Evolutionary conservation across 371 early-diverging fungal genomes (phyloP).

Genomic region (Saksenaea vasiformis): DNA sequence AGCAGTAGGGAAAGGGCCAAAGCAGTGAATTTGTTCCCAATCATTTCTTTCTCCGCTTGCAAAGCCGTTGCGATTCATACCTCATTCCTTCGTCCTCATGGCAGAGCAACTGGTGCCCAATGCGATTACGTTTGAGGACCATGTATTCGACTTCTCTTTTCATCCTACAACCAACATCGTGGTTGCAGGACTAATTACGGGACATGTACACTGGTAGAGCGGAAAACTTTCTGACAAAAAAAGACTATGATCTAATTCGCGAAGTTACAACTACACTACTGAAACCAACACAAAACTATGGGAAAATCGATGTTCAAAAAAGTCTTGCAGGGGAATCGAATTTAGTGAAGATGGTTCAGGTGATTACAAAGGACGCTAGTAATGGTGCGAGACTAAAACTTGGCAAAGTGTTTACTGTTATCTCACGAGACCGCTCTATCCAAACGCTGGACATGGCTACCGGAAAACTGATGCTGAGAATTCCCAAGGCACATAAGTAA

Average conservation of each 20-base stretch:
- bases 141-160: constrained; percentile 70
- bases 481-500: constrained; percentile 75
- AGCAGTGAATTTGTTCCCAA: neutral
- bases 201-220: constrained; percentile 64
- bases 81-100: neutral
- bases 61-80: neutral
- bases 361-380: constrained; percentile 11
- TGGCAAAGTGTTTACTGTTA: constrained; percentile 59
- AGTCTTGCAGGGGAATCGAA: constrained; percentile 75
- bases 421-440: constrained; percentile 78
- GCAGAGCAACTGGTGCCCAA: constrained; percentile 9
- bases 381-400: neutral
- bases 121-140: constrained; percentile 21
- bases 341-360: constrained; percentile 70
- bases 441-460: constrained; percentile 70
- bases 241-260: constrained; percentile 10
- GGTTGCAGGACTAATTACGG: constrained; percentile 22
- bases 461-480: constrained; percentile 59
- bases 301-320: constrained; percentile 63
- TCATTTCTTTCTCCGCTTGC: neutral
- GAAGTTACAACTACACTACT: constrained; percentile 33
- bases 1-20: too few relatives aligned
- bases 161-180: constrained; percentile 60
- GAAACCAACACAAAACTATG: constrained; percentile 51
- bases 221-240: neutral